Evolutionary conservation across 331 rosid species (phyloP).

Genomic region (Prunus yedoensis): DNA sequence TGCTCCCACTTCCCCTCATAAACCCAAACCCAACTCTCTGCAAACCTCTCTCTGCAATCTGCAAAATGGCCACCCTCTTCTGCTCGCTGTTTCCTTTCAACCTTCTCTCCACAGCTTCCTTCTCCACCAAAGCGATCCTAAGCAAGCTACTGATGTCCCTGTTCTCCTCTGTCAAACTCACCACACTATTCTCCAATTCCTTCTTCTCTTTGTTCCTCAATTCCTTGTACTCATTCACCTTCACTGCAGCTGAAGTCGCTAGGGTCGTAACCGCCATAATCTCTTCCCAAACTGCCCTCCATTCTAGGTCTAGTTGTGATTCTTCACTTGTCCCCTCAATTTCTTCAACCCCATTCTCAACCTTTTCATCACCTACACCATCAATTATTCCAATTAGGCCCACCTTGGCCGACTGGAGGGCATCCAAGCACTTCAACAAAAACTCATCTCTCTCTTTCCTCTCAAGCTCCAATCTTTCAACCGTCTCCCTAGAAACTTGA

Average conservation of each 20-base stretch:
- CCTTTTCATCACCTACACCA: neutral
- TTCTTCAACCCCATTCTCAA: neutral
- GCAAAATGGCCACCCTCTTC: too few relatives aligned
- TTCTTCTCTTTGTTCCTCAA: neutral
- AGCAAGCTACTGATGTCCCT: too few relatives aligned
- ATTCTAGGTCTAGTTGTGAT: constrained; percentile 25
- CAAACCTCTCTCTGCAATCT: too few relatives aligned
- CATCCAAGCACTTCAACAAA: constrained; percentile 34
- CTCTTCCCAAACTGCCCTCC: constrained; percentile 35
- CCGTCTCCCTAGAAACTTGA: constrained; percentile 31
- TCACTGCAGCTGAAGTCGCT: constrained; percentile 40
- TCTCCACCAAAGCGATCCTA: too few relatives aligned
- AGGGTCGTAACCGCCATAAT: constrained; percentile 30
- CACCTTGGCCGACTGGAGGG: constrained; percentile 36
- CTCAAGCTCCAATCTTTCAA: constrained; percentile 38
- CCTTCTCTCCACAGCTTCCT: too few relatives aligned
- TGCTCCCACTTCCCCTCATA: too few relatives aligned
- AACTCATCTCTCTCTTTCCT: constrained; percentile 32
- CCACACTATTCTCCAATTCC: too few relatives aligned
- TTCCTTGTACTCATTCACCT: constrained; percentile 48
- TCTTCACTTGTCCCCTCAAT: constrained; percentile 21
- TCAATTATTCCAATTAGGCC: constrained; percentile 39
- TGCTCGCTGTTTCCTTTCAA: too few relatives aligned
- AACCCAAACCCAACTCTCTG: too few relatives aligned
- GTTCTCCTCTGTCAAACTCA: too few relatives aligned